Evolutionary conservation across 2,329 filamentous ascomycete species (phyloP).

Genomic region (Beauveria rudraprayagi): DNA sequence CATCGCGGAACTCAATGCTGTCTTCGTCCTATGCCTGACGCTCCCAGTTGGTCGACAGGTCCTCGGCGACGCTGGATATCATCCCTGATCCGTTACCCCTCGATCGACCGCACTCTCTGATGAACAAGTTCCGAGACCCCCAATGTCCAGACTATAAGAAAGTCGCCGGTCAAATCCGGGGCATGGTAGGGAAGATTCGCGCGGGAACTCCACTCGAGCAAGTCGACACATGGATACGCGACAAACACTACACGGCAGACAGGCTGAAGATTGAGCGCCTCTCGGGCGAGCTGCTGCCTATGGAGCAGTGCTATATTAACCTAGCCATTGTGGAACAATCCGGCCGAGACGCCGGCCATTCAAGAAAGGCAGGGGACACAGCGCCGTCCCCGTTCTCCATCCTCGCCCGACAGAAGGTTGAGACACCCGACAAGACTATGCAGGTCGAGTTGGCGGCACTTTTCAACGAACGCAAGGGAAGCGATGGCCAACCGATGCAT

Average conservation of each 20-base stretch:
- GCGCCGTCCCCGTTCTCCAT: not conserved
- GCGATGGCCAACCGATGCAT: not conserved
- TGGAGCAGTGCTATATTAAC: constrained; percentile 33
- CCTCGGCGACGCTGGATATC: too few relatives aligned
- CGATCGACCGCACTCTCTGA: too few relatives aligned
- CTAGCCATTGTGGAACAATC: constrained; percentile 25
- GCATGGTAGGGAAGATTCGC: too few relatives aligned
- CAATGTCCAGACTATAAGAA: too few relatives aligned
- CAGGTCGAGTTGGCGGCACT: not conserved
- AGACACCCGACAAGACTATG: not conserved
- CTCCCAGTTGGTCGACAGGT: too few relatives aligned
- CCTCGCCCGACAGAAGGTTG: not conserved
- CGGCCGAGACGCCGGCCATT: not conserved
- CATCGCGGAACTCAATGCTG: too few relatives aligned
- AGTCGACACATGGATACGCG: constrained; percentile 18
- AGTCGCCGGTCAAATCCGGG: too few relatives aligned
- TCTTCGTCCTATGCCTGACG: too few relatives aligned
- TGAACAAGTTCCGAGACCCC: too few relatives aligned
- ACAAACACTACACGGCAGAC: constrained; percentile 17
- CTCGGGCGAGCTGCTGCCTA: constrained; percentile 24
- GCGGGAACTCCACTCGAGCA: not conserved
- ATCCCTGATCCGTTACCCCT: too few relatives aligned
- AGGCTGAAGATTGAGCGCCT: constrained; percentile 26
- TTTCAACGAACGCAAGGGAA: not conserved
- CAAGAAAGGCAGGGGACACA: not conserved